phyloP scores from a whole-genome alignment of 768 basidiomycete genomes.

The Coprinellus micaceus region DNA sequence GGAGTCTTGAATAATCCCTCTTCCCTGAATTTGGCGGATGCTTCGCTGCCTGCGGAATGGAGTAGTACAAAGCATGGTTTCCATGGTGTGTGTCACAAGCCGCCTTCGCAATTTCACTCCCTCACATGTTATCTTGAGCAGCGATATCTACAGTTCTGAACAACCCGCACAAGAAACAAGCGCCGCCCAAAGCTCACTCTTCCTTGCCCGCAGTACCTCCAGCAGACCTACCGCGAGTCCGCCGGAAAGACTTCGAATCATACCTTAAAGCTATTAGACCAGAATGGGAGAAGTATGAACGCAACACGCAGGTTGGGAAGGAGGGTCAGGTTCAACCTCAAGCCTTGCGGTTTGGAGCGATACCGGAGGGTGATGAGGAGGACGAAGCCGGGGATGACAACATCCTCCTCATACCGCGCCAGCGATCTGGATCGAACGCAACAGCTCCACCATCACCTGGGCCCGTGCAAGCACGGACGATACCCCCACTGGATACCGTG shows the following conservation, averaged over 20 bases:
- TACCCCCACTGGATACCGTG: slow-evolving; percentile 72
- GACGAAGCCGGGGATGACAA: slow-evolving; percentile 15
- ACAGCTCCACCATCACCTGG: slow-evolving; percentile 21
- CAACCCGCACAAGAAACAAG: slow-evolving; percentile 79
- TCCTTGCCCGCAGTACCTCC: slow-evolving; percentile 66
- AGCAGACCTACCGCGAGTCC: slow-evolving; percentile 76
- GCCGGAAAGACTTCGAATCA: slow-evolving; percentile 78
- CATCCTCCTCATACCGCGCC: slow-evolving; percentile 6
- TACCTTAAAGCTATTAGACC: slow-evolving; percentile 70
- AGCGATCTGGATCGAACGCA: slow-evolving; percentile 11
- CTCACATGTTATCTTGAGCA: slow-evolving; percentile 26
- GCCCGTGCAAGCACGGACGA: slow-evolving; percentile 33
- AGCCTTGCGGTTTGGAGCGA: slow-evolving; percentile 9
- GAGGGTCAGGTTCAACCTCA: slow-evolving; percentile 40
- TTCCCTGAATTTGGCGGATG: slow-evolving; percentile 42
- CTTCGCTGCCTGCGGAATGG: slow-evolving; percentile 62
- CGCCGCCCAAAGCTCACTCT: slow-evolving; percentile 86
- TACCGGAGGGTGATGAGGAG: slow-evolving; percentile 7
- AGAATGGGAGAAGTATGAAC: slow-evolving; percentile 77
- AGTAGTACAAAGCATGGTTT: slow-evolving; percentile 83
- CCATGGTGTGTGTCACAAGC: slow-evolving; percentile 56
- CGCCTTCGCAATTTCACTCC: background rate
- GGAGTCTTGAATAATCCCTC: slow-evolving; percentile 47
- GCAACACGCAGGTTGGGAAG: slow-evolving; percentile 34
- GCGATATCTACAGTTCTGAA: slow-evolving; percentile 94